A percentile compares a stretch with the other conserved stretches of the same genome.
These are phyloP conservation scores for Eutypa lata DNA, from an alignment of 2,329 filamentous ascomycete genomes.

Conservation along the genomic window DNA sequence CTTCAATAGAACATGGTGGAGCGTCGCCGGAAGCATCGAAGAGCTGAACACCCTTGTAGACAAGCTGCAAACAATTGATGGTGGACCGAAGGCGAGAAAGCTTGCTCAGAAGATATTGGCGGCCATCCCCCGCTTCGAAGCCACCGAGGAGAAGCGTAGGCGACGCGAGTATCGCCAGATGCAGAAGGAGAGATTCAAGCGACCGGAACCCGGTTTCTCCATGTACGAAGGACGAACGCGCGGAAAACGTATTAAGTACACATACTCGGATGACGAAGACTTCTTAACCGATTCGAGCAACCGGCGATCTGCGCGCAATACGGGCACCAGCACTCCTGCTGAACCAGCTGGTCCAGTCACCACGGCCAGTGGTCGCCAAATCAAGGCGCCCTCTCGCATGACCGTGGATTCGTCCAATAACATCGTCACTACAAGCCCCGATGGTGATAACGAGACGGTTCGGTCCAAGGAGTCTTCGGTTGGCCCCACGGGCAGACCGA, in stretches of 20 bases:
- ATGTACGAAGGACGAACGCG: slow-evolving; percentile 94
- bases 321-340: slow-evolving; percentile 68
- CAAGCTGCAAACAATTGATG: slow-evolving; percentile 73
- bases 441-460: slow-evolving; percentile 25
- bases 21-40: slow-evolving; percentile 84
- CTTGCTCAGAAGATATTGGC: slow-evolving; percentile 73
- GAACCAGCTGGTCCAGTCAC: slow-evolving; percentile 61
- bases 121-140: slow-evolving; percentile 87
- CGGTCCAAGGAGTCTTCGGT: slow-evolving; percentile 37
- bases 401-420: slow-evolving; percentile 57
- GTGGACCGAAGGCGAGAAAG: slow-evolving; percentile 74
- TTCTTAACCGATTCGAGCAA: slow-evolving; percentile 61
- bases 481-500: slow-evolving; percentile 46
- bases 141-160: slow-evolving; percentile 92
- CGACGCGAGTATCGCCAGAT: slow-evolving; percentile 86
- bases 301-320: slow-evolving; percentile 72
- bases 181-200: slow-evolving; percentile 81
- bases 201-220: slow-evolving; percentile 85
- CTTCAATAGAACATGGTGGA: slow-evolving; percentile 82
- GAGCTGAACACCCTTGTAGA: slow-evolving; percentile 74
- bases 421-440: slow-evolving; percentile 41
- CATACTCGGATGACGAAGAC: slow-evolving; percentile 84
- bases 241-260: slow-evolving; percentile 95
- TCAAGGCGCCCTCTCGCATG: slow-evolving; percentile 64
- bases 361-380: slow-evolving; percentile 85